Evolutionary conservation across 2,329 filamentous ascomycete species (phyloP).

Genomic region (Alternaria arborescens): DNA sequence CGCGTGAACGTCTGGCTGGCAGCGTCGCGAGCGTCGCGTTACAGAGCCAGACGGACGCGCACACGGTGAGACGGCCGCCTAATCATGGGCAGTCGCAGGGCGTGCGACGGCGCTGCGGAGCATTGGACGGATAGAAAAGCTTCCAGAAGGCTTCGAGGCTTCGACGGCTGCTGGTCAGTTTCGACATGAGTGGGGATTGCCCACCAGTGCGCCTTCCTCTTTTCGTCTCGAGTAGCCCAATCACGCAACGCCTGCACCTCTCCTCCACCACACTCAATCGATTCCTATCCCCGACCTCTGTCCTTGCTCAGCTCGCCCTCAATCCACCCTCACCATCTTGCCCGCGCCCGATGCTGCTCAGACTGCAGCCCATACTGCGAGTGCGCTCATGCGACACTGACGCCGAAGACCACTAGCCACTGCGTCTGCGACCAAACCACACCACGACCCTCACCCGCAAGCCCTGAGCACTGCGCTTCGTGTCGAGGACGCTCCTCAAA

Average conservation of each 20-base stretch:
- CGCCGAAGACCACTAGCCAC: slow-evolving; percentile 28
- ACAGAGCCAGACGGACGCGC: neutral
- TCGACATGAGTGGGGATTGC: slow-evolving; percentile 16
- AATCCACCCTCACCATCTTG: slow-evolving; percentile 4
- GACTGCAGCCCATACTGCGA: slow-evolving; percentile 35
- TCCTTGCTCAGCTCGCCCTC: slow-evolving; percentile 3
- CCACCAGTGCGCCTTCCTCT: slow-evolving; percentile 11
- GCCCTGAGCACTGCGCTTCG: slow-evolving; percentile 5
- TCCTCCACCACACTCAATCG: slow-evolving; percentile 13
- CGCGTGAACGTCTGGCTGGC: slow-evolving; percentile 9
- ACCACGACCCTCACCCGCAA: slow-evolving; percentile 1
- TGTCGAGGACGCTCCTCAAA: slow-evolving; percentile 6
- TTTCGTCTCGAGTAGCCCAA: slow-evolving; percentile 22
- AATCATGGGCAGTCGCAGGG: slow-evolving; percentile 1
- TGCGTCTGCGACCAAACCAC: slow-evolving; percentile 16
- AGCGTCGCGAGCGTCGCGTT: neutral
- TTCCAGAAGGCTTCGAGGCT: slow-evolving; percentile 27
- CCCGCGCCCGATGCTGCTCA: slow-evolving; percentile 43
- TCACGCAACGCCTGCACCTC: slow-evolving; percentile 18
- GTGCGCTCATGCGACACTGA: slow-evolving; percentile 48
- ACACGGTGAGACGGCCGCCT: neutral
- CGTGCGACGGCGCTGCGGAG: slow-evolving; percentile 18
- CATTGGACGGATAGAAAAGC: slow-evolving; percentile 14
- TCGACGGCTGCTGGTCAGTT: slow-evolving; percentile 16
- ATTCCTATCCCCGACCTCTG: slow-evolving; percentile 9